Percentiles rank a stretch among this genome's conserved stretches.
Conservation (phyloP, 2,329 filamentous ascomycete species). For the Sporothrix phasma region DNA sequence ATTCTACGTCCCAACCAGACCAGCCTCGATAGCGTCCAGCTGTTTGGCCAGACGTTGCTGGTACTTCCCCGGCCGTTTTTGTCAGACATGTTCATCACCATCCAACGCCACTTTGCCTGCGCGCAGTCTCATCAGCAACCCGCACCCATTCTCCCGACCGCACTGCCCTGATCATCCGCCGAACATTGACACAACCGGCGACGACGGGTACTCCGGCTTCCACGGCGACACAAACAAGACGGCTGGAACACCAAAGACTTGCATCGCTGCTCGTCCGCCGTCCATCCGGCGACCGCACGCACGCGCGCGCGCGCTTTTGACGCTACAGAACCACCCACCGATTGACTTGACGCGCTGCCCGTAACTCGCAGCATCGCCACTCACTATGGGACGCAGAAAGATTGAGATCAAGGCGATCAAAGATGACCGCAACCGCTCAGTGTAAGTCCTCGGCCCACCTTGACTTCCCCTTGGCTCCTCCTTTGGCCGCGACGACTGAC, state of each 20-base stretch:
- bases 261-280: not conserved
- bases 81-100: not conserved
- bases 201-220: not conserved
- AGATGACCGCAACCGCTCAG: slow-evolving; percentile 93
- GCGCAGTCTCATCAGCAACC: not conserved
- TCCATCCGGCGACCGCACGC: not conserved
- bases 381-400: slow-evolving; percentile 88
- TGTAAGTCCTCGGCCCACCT: slow-evolving; percentile 53
- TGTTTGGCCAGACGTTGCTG: not conserved
- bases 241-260: not conserved
- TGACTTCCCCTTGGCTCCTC: not conserved
- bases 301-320: not conserved
- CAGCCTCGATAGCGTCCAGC: not conserved
- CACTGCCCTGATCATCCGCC: not conserved
- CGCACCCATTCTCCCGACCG: not conserved
- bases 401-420: slow-evolving; percentile 99
- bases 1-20: not conserved
- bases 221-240: not conserved
- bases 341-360: slow-evolving; percentile 3
- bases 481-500: not conserved
- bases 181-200: not conserved
- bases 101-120: not conserved
- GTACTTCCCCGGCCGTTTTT: not conserved
- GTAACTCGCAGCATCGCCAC: not conserved
- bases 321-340: not conserved